Evolutionary conservation across 176 grass and related monocot species (phyloP).

Genomic region (Rhynchospora pubera): DNA sequence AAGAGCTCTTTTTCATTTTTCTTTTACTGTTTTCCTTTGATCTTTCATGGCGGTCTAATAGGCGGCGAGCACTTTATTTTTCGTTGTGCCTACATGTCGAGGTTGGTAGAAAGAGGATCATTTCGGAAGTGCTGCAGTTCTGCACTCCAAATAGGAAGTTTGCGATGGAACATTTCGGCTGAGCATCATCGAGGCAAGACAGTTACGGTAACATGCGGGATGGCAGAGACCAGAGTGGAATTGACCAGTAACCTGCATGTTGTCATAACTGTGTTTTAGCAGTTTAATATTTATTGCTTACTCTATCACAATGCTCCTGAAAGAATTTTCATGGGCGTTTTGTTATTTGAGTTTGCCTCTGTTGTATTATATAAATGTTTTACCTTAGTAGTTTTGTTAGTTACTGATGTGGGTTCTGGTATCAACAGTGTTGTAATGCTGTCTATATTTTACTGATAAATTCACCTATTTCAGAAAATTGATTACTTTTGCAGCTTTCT

Average conservation of each 20-base stretch:
- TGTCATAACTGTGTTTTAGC: neutral
- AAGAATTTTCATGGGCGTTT: neutral
- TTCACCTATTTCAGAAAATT: neutral
- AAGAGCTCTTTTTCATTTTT: neutral
- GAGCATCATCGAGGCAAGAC: neutral
- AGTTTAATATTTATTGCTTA: neutral
- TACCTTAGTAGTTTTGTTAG: neutral
- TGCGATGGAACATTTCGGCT: neutral
- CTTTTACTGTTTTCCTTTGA: neutral
- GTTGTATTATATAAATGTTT: neutral
- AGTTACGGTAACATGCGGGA: neutral
- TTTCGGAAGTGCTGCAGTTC: conserved; percentile 34
- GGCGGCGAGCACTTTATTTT: neutral
- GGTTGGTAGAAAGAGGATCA: neutral
- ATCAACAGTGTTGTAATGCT: neutral
- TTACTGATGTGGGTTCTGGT: neutral
- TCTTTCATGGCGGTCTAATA: neutral
- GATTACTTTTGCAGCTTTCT: neutral
- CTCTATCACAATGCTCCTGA: neutral
- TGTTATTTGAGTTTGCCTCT: neutral
- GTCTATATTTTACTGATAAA: neutral
- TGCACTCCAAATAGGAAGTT: conserved; percentile 31
- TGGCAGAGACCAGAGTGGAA: neutral
- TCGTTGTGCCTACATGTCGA: neutral
- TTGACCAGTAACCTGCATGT: neutral